These are phyloP conservation scores for Capronia americana DNA, from an alignment of 2,329 filamentous ascomycete species.

Conservation along the genomic window DNA sequence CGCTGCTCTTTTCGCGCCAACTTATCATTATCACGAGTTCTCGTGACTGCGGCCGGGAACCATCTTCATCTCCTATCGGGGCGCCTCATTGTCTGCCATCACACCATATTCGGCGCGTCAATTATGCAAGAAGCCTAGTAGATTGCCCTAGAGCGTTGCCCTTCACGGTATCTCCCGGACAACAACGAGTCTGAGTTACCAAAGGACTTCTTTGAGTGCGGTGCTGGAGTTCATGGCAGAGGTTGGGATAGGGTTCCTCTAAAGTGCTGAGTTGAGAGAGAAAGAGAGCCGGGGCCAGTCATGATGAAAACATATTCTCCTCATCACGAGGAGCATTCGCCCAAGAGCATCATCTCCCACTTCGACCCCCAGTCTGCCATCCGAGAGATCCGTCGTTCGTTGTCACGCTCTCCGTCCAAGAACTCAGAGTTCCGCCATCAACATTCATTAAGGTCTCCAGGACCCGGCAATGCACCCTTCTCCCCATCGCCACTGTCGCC, in stretches of 20 bases:
- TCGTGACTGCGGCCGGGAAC: slow-evolving; percentile 3
- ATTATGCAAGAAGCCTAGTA: slow-evolving; percentile 15
- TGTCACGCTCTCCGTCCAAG: slow-evolving; percentile 94
- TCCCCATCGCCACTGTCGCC: slow-evolving; percentile 65
- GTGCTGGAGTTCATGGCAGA: slow-evolving; percentile 29
- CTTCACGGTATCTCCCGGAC: slow-evolving; percentile 8
- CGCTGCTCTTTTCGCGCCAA: neutral
- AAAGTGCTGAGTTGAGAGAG: slow-evolving; percentile 27
- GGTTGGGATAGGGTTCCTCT: slow-evolving; percentile 9
- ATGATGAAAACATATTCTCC: slow-evolving; percentile 59
- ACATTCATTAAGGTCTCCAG: slow-evolving; percentile 56
- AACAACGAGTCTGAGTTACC: slow-evolving; percentile 1
- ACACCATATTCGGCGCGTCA: slow-evolving; percentile 2
- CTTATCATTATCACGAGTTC: neutral
- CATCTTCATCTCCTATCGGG: neutral
- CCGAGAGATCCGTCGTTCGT: slow-evolving; percentile 80
- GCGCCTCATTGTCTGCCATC: slow-evolving; percentile 5
- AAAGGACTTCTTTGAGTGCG: slow-evolving; percentile 16
- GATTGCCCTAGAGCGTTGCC: neutral
- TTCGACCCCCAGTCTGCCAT: slow-evolving; percentile 83
- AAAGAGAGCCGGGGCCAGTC: slow-evolving; percentile 26
- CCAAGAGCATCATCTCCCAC: slow-evolving; percentile 79
- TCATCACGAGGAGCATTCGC: slow-evolving; percentile 69
- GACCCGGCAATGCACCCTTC: slow-evolving; percentile 56
- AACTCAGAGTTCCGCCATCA: slow-evolving; percentile 65